A percentile compares a stretch with the other conserved stretches of the same genome.
Evolutionary conservation across 1,284 basidiomycete species (phyloP).

Genomic region (Cryptococcus neoformans): DNA sequence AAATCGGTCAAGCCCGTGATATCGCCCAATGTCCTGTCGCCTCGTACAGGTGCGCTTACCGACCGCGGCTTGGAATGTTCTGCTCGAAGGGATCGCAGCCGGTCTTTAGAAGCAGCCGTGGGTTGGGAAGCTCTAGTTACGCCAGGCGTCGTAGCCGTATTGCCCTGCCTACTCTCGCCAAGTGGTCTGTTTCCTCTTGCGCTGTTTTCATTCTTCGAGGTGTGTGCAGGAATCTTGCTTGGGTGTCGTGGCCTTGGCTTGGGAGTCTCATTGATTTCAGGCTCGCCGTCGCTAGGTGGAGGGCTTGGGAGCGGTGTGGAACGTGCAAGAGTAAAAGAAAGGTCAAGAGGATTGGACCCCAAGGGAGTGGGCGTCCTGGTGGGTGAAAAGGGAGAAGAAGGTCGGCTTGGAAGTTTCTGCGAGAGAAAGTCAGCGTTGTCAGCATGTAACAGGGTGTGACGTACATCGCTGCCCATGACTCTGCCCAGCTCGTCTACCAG

Average conservation of each 20-base stretch:
- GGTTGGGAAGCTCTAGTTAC: neutral
- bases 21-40: slow-evolving; percentile 22
- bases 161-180: neutral
- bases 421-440: neutral
- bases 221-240: neutral
- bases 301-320: slow-evolving; percentile 34
- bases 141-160: neutral
- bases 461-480: slow-evolving; percentile 31
- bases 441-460: neutral
- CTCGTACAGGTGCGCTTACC: slow-evolving; percentile 13
- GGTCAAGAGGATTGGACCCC: slow-evolving; percentile 48
- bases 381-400: slow-evolving; percentile 9
- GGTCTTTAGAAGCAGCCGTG: neutral
- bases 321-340: slow-evolving; percentile 38
- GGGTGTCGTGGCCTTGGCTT: slow-evolving; percentile 17
- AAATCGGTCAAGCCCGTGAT: slow-evolving; percentile 44
- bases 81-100: neutral
- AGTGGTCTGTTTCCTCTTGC: too few relatives aligned
- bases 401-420: slow-evolving; percentile 20
- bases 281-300: slow-evolving; percentile 14
- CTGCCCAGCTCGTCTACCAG: slow-evolving; percentile 42
- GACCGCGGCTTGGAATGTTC: slow-evolving; percentile 5
- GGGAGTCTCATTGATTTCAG: slow-evolving; percentile 18
- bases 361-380: slow-evolving; percentile 2
- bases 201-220: too few relatives aligned